Percentiles rank a stretch among this genome's conserved stretches.
These are phyloP conservation scores for Ceratobasidium sp. DNA, from an alignment of 1,284 basidiomycete species.

Conservation along the genomic window DNA sequence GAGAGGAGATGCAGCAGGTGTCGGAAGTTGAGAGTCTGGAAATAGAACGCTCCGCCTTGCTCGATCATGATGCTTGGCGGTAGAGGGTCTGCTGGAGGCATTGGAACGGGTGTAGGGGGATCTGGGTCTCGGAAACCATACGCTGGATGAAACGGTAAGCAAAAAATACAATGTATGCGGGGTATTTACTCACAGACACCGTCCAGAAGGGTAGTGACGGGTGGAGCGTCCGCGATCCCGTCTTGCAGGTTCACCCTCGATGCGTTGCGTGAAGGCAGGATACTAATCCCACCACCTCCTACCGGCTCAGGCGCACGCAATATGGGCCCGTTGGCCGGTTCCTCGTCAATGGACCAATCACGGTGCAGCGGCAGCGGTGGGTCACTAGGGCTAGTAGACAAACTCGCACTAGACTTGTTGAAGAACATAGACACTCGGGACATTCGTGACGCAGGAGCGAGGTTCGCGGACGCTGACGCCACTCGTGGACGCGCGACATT, in stretches of 20 bases:
- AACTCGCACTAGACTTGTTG: not conserved
- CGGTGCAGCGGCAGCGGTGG: slow-evolving; percentile 14
- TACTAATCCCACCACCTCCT: not conserved
- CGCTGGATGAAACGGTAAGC: slow-evolving; percentile 12
- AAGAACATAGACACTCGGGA: slow-evolving; percentile 37
- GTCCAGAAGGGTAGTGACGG: slow-evolving; percentile 6
- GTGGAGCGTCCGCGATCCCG: slow-evolving; percentile 5
- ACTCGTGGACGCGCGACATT: slow-evolving; percentile 6
- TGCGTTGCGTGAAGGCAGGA: slow-evolving; percentile 10
- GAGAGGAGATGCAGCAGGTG: slow-evolving; percentile 34
- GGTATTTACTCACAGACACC: slow-evolving; percentile 25
- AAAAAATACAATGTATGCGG: not conserved
- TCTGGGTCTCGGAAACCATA: slow-evolving; percentile 39
- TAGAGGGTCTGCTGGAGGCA: slow-evolving; percentile 26
- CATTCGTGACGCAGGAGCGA: not conserved
- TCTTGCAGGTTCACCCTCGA: slow-evolving; percentile 23
- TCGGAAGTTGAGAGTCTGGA: slow-evolving; percentile 36
- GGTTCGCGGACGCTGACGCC: slow-evolving; percentile 6
- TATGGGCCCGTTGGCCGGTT: not conserved
- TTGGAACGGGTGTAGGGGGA: slow-evolving; percentile 20
- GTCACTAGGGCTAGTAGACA: not conserved
- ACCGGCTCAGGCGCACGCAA: slow-evolving; percentile 21
- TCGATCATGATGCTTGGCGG: slow-evolving; percentile 29
- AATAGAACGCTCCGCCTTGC: slow-evolving; percentile 11
- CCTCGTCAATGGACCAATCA: slow-evolving; percentile 37